A percentile compares a stretch with the other conserved stretches of the same genome.
Evolutionary conservation across 345 rosid species (phyloP).

Genomic region (Boechera retrofracta): DNA sequence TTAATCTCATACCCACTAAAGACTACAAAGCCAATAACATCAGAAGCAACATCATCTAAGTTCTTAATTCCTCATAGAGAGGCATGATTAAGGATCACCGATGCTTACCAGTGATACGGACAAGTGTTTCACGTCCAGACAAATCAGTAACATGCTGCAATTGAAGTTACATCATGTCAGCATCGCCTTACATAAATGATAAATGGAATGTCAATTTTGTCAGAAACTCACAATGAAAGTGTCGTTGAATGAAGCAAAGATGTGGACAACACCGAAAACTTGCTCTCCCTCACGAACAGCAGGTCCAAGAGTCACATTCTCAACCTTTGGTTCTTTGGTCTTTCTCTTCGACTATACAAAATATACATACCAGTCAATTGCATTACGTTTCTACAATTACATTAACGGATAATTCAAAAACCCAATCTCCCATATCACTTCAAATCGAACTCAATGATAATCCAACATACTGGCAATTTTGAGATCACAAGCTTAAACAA

Average conservation of each 20-base stretch:
- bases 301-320: constrained; percentile 79
- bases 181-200: neutral
- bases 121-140: constrained; percentile 91
- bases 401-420: neutral
- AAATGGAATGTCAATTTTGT: neutral
- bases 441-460: neutral
- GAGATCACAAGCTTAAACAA: neutral
- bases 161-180: constrained; percentile 2
- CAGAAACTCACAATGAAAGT: constrained; percentile 74
- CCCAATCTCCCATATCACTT: neutral
- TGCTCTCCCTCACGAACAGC: constrained; percentile 79
- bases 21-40: neutral
- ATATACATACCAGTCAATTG: neutral
- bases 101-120: constrained; percentile 79
- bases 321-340: constrained; percentile 88
- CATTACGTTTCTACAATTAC: neutral
- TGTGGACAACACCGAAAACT: constrained; percentile 87
- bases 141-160: constrained; percentile 89
- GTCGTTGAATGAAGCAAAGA: constrained; percentile 88
- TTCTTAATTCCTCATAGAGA: neutral
- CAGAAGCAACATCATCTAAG: neutral
- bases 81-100: neutral
- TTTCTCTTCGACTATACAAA: constrained; percentile 67
- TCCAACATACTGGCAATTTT: neutral
- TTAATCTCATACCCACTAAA: neutral